A percentile compares a stretch with the other conserved stretches of the same genome.
Evolutionary conservation across 257 asterid species (phyloP).

Genomic region (Rhazya stricta): DNA sequence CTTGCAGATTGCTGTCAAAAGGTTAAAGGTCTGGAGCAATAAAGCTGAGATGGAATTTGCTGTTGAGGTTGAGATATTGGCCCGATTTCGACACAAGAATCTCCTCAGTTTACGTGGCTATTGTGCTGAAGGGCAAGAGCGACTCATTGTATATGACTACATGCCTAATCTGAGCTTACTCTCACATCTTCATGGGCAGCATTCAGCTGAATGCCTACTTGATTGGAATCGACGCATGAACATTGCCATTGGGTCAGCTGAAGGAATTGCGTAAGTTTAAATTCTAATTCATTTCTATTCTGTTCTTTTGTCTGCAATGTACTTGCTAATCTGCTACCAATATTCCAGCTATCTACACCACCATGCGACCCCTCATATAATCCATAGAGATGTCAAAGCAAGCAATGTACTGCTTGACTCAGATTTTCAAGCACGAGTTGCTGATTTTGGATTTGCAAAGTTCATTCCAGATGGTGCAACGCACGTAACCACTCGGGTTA

Average conservation of each 20-base stretch:
- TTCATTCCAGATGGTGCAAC: constrained; percentile 28
- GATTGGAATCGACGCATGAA: constrained; percentile 25
- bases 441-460: constrained; percentile 30
- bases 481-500: constrained; percentile 24
- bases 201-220: constrained; percentile 25
- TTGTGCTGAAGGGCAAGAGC: constrained; percentile 28
- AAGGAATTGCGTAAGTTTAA: constrained; percentile 21
- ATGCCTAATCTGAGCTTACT: constrained; percentile 27
- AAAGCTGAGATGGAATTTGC: constrained; percentile 28
- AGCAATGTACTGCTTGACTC: constrained; percentile 26
- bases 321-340: constrained; percentile 2
- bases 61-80: constrained; percentile 28
- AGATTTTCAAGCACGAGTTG: constrained; percentile 23
- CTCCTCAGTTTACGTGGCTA: constrained; percentile 22
- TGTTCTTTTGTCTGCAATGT: background rate
- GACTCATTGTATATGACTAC: constrained; percentile 23
- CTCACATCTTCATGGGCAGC: constrained; percentile 29
- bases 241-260: constrained; percentile 23
- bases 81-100: constrained; percentile 22
- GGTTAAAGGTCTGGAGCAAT: constrained; percentile 26
- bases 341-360: constrained; percentile 25
- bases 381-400: constrained; percentile 27
- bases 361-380: constrained; percentile 25
- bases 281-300: background rate
- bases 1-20: constrained; percentile 25